Evolutionary conservation across 805 yeast genomes (phyloP).

Genomic region (Yarrowia keelungensis): DNA sequence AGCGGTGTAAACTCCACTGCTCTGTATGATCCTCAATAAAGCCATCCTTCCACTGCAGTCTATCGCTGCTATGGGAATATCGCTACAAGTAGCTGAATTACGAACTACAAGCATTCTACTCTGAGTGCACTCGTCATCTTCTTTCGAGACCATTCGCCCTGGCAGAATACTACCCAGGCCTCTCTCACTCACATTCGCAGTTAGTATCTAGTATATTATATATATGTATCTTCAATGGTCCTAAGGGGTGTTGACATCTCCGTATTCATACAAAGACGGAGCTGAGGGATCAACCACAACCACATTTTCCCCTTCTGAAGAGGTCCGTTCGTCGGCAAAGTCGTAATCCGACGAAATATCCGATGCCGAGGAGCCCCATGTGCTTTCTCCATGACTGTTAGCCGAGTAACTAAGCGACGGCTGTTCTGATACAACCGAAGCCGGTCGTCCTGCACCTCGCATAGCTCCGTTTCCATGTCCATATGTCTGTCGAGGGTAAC

Average conservation of each 20-base stretch:
- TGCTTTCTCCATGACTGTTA: conserved; percentile 30
- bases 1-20: no score
- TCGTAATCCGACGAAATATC: conserved; percentile 33
- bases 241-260: background rate
- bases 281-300: conserved; percentile 32
- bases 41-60: no score
- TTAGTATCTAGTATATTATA: conserved; percentile 26
- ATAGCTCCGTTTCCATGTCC: background rate
- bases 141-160: no score
- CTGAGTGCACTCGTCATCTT: no score
- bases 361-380: conserved; percentile 35
- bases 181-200: background rate
- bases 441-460: conserved; percentile 12
- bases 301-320: conserved; percentile 30
- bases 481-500: conserved; percentile 22
- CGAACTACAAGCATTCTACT: no score
- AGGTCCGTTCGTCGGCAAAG: conserved; percentile 28
- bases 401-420: conserved; percentile 33
- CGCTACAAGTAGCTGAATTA: no score
- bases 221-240: background rate
- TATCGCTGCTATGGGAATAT: no score
- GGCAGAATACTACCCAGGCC: no score
- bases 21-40: no score
- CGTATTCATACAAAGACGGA: conserved; percentile 4
- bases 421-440: conserved; percentile 24